Percentiles rank a stretch among this genome's conserved stretches.
Evolutionary conservation across 352 stramenopile species (phyloP).

Genomic region (Phytopythium helicoides): DNA sequence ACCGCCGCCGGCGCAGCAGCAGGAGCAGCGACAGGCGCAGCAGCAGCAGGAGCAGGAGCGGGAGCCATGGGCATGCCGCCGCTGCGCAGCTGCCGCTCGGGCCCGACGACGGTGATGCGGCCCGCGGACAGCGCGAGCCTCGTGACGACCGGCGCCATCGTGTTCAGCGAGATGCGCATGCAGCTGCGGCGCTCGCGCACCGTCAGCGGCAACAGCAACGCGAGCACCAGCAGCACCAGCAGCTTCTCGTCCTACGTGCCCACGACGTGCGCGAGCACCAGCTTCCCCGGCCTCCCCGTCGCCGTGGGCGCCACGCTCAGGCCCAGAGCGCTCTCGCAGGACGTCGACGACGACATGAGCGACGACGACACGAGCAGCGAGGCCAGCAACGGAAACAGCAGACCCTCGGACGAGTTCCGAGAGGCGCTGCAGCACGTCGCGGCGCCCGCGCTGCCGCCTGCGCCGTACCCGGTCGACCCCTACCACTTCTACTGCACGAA

Average conservation of each 20-base stretch:
- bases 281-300: slow-evolving; percentile 2
- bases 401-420: slow-evolving; percentile 14
- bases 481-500: slow-evolving; percentile 78
- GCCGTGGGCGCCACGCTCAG: background rate
- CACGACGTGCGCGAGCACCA: slow-evolving; percentile 16
- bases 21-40: too few relatives aligned
- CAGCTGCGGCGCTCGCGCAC: slow-evolving; percentile 47
- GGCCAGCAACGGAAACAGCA: background rate
- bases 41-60: too few relatives aligned
- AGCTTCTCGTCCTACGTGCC: slow-evolving; percentile 47
- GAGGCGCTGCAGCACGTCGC: slow-evolving; percentile 37
- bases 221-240: slow-evolving; percentile 57
- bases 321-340: slow-evolving; percentile 16
- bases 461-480: slow-evolving; percentile 75
- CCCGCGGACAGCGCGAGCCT: background rate
- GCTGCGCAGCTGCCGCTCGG: slow-evolving; percentile 41
- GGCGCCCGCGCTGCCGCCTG: slow-evolving; percentile 47
- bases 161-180: slow-evolving; percentile 13
- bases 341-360: slow-evolving; percentile 38
- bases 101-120: slow-evolving; percentile 10
- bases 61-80: slow-evolving; percentile 28
- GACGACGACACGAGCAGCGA: slow-evolving; percentile 17
- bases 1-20: too few relatives aligned
- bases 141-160: slow-evolving; percentile 1
- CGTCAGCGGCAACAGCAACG: slow-evolving; percentile 63